Percentiles rank a stretch among this genome's conserved stretches.
phyloP scores from a whole-genome alignment of 768 basidiomycete species.

The Calvatia gigantea region DNA sequence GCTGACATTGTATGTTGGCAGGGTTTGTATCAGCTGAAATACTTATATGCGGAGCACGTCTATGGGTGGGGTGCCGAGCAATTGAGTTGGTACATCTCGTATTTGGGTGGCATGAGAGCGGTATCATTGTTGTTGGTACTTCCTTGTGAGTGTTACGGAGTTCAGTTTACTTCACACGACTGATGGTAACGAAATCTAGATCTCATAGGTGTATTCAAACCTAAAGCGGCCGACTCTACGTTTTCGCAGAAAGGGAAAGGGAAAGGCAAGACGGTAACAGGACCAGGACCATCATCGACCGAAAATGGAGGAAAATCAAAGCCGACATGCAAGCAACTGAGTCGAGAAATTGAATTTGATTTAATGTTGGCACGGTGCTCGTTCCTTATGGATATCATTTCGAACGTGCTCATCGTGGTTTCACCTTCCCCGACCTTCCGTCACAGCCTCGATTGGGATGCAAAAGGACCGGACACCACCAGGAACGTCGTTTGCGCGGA shows the following conservation, averaged over 20 bases:
- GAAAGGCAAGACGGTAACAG: slow-evolving; percentile 12
- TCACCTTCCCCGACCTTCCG: slow-evolving; percentile 44
- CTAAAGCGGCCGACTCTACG: background rate
- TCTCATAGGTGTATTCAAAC: slow-evolving; percentile 10
- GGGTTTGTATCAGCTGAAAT: slow-evolving; percentile 81
- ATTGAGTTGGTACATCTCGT: slow-evolving; percentile 74
- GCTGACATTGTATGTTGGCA: slow-evolving; percentile 19
- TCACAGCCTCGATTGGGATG: slow-evolving; percentile 5
- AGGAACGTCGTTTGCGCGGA: slow-evolving; percentile 15
- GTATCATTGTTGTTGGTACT: slow-evolving; percentile 51
- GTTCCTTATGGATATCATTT: slow-evolving; percentile 61
- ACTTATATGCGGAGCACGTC: slow-evolving; percentile 71
- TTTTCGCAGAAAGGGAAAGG: slow-evolving; percentile 4
- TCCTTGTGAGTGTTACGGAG: slow-evolving; percentile 34
- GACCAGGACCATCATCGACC: background rate
- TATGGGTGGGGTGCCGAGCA: slow-evolving; percentile 72
- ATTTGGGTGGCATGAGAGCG: slow-evolving; percentile 59
- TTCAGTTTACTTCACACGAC: background rate
- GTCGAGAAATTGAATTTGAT: slow-evolving; percentile 70
- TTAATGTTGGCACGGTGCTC: slow-evolving; percentile 57
- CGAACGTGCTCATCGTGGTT: slow-evolving; percentile 56
- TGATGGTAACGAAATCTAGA: background rate
- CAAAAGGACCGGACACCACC: slow-evolving; percentile 7
- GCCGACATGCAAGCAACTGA: slow-evolving; percentile 50
- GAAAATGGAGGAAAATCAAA: slow-evolving; percentile 34